phyloP scores from a whole-genome alignment of 768 basidiomycete genomes.

The Mycena indigotica region DNA sequence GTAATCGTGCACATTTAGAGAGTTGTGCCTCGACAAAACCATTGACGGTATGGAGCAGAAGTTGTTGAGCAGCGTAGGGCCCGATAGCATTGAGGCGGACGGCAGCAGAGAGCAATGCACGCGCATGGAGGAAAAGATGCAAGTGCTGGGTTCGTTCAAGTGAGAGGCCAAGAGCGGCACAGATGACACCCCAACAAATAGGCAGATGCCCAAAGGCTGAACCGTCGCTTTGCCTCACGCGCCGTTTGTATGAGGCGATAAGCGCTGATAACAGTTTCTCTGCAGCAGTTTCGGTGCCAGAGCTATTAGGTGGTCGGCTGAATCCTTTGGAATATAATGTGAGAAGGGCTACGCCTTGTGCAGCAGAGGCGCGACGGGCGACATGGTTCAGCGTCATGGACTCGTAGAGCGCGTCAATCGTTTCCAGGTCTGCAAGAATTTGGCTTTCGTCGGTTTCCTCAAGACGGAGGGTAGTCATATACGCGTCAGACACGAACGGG shows the following conservation, averaged over 20 bases:
- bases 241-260: constrained; percentile 69
- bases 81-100: constrained; percentile 91
- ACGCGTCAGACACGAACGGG: constrained; percentile 77
- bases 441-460: not conserved
- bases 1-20: constrained; percentile 45
- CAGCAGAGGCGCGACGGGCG: constrained; percentile 79
- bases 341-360: constrained; percentile 91
- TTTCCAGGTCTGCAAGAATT: constrained; percentile 9
- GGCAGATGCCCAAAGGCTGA: constrained; percentile 81
- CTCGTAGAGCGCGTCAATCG: constrained; percentile 79
- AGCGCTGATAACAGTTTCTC: constrained; percentile 39
- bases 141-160: constrained; percentile 82
- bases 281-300: constrained; percentile 25
- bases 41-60: constrained; percentile 74
- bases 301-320: constrained; percentile 51
- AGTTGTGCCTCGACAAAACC: constrained; percentile 63
- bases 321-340: constrained; percentile 87
- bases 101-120: constrained; percentile 87
- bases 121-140: constrained; percentile 90
- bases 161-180: constrained; percentile 71
- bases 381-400: constrained; percentile 89
- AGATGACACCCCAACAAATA: constrained; percentile 87
- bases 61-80: constrained; percentile 89
- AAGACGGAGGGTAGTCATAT: constrained; percentile 42
- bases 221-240: constrained; percentile 63